phyloP scores from a whole-genome alignment of 371 early-diverging fungal species.

The Mucor sp. region DNA sequence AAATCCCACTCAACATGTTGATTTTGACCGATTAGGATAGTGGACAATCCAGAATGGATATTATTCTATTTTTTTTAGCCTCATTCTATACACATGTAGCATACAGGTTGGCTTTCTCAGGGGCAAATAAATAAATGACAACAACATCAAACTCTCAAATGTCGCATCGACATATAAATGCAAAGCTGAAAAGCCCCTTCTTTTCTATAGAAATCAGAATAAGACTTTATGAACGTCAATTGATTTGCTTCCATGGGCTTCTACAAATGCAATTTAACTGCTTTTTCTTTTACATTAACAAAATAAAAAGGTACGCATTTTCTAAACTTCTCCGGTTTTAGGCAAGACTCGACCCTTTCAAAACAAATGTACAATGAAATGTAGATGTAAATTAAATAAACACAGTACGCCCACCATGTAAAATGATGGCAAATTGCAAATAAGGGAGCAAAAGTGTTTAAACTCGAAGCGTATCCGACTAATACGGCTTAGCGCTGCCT shows the following conservation, averaged over 20 bases:
- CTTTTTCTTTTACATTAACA: background rate
- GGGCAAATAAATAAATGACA: no score
- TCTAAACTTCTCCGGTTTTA: background rate
- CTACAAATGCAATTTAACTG: background rate
- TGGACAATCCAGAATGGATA: background rate
- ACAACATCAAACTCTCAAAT: no score
- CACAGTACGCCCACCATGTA: background rate
- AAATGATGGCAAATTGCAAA: background rate
- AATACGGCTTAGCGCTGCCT: no score
- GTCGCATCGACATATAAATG: background rate
- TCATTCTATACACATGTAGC: no score
- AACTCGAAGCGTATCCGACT: background rate
- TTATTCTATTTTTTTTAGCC: background rate
- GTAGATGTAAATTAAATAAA: background rate
- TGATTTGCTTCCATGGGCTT: background rate
- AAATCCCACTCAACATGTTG: background rate
- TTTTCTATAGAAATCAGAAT: no score
- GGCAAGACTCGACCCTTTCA: no score
- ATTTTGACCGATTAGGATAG: background rate
- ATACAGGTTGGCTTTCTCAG: no score
- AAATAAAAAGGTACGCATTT: background rate
- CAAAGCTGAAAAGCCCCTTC: background rate
- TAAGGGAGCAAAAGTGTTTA: background rate
- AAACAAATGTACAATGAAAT: no score
- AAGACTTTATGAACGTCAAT: no score